These are phyloP conservation scores for Gyromitra esculenta DNA, from an alignment of 2,329 filamentous ascomycete species.

Conservation along the genomic window DNA sequence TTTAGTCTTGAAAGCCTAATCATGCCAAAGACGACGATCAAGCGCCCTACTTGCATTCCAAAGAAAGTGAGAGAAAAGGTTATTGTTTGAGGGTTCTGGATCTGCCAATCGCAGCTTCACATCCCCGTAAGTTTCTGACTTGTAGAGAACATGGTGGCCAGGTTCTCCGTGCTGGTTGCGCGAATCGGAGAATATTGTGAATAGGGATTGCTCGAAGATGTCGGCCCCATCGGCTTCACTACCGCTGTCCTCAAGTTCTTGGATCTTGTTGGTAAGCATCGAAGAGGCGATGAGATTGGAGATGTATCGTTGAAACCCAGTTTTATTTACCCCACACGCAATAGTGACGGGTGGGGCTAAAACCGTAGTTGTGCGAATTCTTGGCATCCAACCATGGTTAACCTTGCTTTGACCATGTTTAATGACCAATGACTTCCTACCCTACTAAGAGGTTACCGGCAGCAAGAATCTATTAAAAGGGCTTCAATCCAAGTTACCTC, in stretches of 20 bases:
- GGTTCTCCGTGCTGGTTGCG: conserved; percentile 58
- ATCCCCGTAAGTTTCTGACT: conserved; percentile 57
- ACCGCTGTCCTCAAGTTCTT: conserved; percentile 35
- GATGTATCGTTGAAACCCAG: conserved; percentile 22
- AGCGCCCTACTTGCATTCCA: conserved; percentile 69
- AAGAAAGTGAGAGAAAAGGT: conserved; percentile 75
- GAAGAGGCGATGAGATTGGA: background rate
- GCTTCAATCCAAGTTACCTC: no score
- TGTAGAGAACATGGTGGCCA: conserved; percentile 57
- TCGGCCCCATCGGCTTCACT: conserved; percentile 44
- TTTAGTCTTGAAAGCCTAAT: conserved; percentile 9
- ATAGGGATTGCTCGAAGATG: conserved; percentile 56
- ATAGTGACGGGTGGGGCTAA: conserved; percentile 22
- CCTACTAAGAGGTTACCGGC: background rate
- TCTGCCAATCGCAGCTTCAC: conserved; percentile 57
- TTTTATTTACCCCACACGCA: conserved; percentile 36
- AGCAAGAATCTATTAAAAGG: background rate
- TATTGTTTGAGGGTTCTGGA: conserved; percentile 56
- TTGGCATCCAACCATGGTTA: conserved; percentile 27
- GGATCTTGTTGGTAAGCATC: conserved; percentile 48
- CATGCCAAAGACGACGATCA: conserved; percentile 1
- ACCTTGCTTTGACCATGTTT: background rate
- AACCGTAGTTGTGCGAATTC: conserved; percentile 1
- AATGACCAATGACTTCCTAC: conserved; percentile 9
- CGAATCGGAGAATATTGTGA: conserved; percentile 56